Base-by-base conservation (phyloP, 768 basidiomycete species). In the Mycena sanguinolenta region DNA sequence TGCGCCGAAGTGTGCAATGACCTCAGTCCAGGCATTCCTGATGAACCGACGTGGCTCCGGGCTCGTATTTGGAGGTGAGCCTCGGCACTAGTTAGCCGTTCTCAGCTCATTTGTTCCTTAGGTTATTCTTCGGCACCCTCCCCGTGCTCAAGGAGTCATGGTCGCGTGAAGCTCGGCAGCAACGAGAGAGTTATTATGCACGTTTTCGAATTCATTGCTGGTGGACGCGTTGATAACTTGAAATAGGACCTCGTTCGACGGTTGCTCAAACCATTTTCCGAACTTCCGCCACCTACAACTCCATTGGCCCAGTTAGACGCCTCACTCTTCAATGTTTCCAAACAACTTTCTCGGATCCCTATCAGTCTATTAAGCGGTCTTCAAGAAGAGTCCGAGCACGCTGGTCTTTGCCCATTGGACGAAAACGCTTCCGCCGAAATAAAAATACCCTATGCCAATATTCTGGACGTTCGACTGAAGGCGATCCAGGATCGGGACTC, bases 11-110 rank as follows among this genome's bases (percentile, higher is more conserved):
- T 38, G 17, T 67, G 7, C 27, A 25, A 21, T 71, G 21, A 71
- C 36, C 60, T 65, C 59, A 53, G 42, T 49, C 21, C 69, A 94
- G 93, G 93, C 67, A 86, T 94, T 54, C 91, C 93, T 58, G 88
- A 92, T 73, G 85, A 91, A 74, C 93, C 93, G 50, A 80, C 85
- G 6, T 94, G 92, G 92, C 83, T 94, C 71, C 87, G 93, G 49
- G 91, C 93, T 32, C 85, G 91, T 50, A 84, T 92, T 74, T 95
- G 93, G 93, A 92, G 88, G 93, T 92, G 70, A 77, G 90, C 81
- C 9, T 44, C 19, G 30, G 3, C 57, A 36, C 61, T 6, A 50
- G 17, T 10, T 30, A 17, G 4, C 14, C 27, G 19, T 49, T 52
- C 38, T 27, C 44, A 57, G 27, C 52, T 65, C 19, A 44, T 42